Conservation (phyloP, 2,329 filamentous ascomycete species). For the Sclerotinia glacialis region DNA sequence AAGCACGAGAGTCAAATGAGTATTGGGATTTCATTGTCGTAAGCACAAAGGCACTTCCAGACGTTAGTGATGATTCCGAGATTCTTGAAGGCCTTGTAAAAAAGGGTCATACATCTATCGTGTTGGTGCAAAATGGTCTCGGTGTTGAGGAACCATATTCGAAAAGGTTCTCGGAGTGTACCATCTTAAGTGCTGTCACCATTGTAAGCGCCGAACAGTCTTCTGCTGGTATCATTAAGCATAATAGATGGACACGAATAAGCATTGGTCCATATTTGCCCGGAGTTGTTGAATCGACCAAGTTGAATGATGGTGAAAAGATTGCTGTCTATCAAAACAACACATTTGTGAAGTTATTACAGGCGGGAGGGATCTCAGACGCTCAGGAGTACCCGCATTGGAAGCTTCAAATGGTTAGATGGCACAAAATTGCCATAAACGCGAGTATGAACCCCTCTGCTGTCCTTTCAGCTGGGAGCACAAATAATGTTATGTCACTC, state of each 20-base stretch:
- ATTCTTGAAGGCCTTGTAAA: conserved; percentile 34
- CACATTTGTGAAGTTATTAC: conserved; percentile 47
- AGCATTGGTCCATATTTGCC: conserved; percentile 64
- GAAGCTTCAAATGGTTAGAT: conserved; percentile 66
- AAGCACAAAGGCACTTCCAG: conserved; percentile 39
- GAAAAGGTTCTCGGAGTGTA: conserved; percentile 56
- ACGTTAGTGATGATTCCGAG: conserved; percentile 36
- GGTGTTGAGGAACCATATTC: conserved; percentile 54
- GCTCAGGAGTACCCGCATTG: conserved; percentile 62
- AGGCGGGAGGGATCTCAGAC: conserved; percentile 59
- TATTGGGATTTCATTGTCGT: conserved; percentile 45
- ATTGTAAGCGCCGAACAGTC: conserved; percentile 67
- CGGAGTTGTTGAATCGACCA: conserved; percentile 42
- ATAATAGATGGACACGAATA: conserved; percentile 73
- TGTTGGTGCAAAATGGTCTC: conserved; percentile 38
- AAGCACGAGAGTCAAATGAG: conserved; percentile 36
- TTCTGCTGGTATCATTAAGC: conserved; percentile 58
- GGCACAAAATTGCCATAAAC: conserved; percentile 78
- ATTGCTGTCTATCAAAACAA: conserved; percentile 38
- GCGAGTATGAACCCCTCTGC: conserved; percentile 71
- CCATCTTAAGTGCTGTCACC: conserved; percentile 67
- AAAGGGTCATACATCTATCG: conserved; percentile 32
- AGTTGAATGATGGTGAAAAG: conserved; percentile 14
- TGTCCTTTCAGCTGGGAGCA: conserved; percentile 61
- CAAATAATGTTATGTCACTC: conserved; percentile 63